These are phyloP conservation scores for Podospora fimiseda DNA, from an alignment of 495 filamentous ascomycete species.

Conservation along the genomic window DNA sequence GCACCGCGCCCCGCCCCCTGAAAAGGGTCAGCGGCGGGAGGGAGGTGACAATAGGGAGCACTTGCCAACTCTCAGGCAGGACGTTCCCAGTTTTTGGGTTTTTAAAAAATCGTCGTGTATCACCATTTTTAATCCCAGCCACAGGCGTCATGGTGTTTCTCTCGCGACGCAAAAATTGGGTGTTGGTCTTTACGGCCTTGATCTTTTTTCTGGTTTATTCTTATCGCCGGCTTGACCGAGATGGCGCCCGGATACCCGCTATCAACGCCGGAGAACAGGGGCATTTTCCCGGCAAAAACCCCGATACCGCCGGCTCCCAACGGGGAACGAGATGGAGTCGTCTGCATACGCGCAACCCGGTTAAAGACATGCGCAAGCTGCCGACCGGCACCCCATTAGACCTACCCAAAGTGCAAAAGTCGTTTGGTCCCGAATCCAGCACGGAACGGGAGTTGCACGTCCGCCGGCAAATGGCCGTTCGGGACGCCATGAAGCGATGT, in stretches of 20 bases:
- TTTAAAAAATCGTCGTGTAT: background rate
- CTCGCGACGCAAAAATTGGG: background rate
- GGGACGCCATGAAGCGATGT: slow-evolving; percentile 60
- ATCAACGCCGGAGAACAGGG: no score
- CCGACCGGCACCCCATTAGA: slow-evolving; percentile 59
- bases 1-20: background rate
- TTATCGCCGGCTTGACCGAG: background rate
- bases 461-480: slow-evolving; percentile 44
- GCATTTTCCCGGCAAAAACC: background rate
- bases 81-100: no score
- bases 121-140: background rate
- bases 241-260: background rate
- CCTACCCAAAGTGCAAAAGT: slow-evolving; percentile 67
- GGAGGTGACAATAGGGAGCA: no score
- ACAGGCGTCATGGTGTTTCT: background rate
- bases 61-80: background rate
- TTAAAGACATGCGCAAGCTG: slow-evolving; percentile 57
- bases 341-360: slow-evolving; percentile 50
- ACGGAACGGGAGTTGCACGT: slow-evolving; percentile 35
- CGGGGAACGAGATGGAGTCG: slow-evolving; percentile 11
- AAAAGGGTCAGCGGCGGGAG: background rate
- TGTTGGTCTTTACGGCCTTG: background rate
- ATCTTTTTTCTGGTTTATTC: background rate
- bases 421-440: slow-evolving; percentile 27
- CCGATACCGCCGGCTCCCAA: background rate